Base-by-base conservation (phyloP, 768 basidiomycete species). In the Collybiopsis luxurians region DNA sequence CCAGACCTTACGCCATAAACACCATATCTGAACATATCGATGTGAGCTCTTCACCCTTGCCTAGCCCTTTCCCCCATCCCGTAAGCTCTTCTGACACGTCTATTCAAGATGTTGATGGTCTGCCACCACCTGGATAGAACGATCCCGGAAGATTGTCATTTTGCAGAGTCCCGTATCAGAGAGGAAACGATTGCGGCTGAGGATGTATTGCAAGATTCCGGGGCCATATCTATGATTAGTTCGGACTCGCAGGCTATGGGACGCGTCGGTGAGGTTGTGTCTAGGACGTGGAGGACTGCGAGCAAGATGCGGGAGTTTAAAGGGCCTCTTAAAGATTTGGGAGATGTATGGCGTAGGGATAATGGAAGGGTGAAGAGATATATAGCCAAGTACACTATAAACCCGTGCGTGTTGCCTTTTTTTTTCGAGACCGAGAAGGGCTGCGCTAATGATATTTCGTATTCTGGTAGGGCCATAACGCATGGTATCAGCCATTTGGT, bases 181-280 rank as follows among this genome's bases (percentile, higher is more conserved):
- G 93, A 85, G 0, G 96, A 98, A 74, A 99, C 97, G 0, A 89
- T 98, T 43, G 97, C 97, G 0, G 97, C 97, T 1, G 97, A 99
- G 70, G 97, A 99, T 67, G 89, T 98, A 17, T 74, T 97, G 28
- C 94, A 96, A 40, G 95, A 96, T 65, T 82, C 71, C 1, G 97
- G 97, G 2, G 95, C 97, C 2, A 97, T 99, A 42, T 90, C 93
- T 2, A 98, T 98, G 86, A 95, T 98, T 62, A 91, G 89, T 61
- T 94, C 92, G 2, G 97, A 99, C 68, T 89, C 94, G 2, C 97
- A 98, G 70, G 97, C 97, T 0, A 98, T 99, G 97, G 95, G 96
- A 10, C 85, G 96, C 17, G 94, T 99, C 5, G 97, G 93, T 10
- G 97, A 99, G 69, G 96, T 98, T 17, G 75, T 93, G 2, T 83